These are phyloP conservation scores for Saraca asoca DNA, from an alignment of 331 rosid genomes.

Conservation along the genomic window DNA sequence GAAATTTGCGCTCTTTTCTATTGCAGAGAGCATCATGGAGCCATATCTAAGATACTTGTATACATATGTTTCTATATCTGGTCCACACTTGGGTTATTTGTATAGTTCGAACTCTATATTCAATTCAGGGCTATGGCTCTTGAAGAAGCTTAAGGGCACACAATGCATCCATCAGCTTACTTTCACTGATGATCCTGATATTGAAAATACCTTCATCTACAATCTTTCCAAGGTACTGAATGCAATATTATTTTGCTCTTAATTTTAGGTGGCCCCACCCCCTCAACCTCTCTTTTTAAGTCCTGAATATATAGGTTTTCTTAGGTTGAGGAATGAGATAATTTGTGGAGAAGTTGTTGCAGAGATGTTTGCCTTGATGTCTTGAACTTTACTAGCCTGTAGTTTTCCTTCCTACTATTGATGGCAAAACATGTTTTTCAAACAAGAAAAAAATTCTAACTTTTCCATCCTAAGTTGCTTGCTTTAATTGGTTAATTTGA, in stretches of 20 bases:
- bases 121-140: conserved; percentile 93
- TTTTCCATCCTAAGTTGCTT: neutral
- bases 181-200: conserved; percentile 87
- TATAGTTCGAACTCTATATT: conserved; percentile 92
- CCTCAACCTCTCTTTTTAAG: neutral
- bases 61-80: conserved; percentile 87
- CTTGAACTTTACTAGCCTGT: neutral
- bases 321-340: conserved; percentile 10
- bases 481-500: conserved; percentile 24
- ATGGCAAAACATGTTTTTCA: neutral
- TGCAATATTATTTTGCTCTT: conserved; percentile 16
- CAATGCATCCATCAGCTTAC: conserved; percentile 97
- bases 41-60: conserved; percentile 75
- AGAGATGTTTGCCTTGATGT: conserved; percentile 23
- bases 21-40: conserved; percentile 91
- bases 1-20: conserved; percentile 6
- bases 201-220: conserved; percentile 87
- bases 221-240: conserved; percentile 84
- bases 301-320: neutral
- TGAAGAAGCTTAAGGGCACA: conserved; percentile 85
- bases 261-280: conserved; percentile 4
- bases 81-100: conserved; percentile 97
- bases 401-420: neutral
- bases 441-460: neutral
- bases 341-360: conserved; percentile 12